These are phyloP conservation scores for Crithidia sp. DNA, from an alignment of 208 protist genomes.

Conservation along the genomic window DNA sequence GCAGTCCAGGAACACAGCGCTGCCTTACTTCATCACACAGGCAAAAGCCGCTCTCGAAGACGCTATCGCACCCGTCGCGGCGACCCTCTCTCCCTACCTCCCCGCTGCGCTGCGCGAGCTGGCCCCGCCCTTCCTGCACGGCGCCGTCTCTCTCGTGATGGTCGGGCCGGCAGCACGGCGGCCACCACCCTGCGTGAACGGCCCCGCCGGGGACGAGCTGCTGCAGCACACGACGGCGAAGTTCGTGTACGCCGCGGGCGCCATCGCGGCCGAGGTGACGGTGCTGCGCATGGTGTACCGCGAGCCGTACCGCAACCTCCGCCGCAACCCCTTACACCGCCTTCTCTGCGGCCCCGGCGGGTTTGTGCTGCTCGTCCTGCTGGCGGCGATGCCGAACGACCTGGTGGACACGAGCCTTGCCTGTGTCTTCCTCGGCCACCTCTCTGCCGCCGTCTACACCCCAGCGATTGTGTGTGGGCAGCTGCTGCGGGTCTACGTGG, in stretches of 20 bases:
- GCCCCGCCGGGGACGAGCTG: constrained; percentile 24
- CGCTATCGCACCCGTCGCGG: constrained; percentile 4
- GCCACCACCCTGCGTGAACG: constrained; percentile 27
- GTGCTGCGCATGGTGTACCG: constrained; percentile 63
- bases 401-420: constrained; percentile 56
- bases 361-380: constrained; percentile 47
- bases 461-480: constrained; percentile 59
- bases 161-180: constrained; percentile 28
- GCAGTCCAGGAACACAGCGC: neutral
- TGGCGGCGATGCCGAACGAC: constrained; percentile 56
- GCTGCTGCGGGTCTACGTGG: constrained; percentile 61
- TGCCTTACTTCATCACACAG: neutral
- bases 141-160: constrained; percentile 45
- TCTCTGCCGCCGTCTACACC: constrained; percentile 53
- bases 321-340: constrained; percentile 39
- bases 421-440: constrained; percentile 41
- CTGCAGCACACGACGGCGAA: constrained; percentile 51
- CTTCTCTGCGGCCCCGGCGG: constrained; percentile 41
- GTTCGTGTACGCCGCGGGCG: constrained; percentile 61
- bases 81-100: neutral
- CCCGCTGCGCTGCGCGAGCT: constrained; percentile 13
- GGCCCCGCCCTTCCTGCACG: constrained; percentile 36
- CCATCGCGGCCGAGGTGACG: constrained; percentile 43
- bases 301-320: constrained; percentile 49
- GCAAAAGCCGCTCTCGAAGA: neutral